These are phyloP conservation scores for Colletotrichum magnum DNA, from an alignment of 2,329 filamentous ascomycete genomes.

Conservation along the genomic window DNA sequence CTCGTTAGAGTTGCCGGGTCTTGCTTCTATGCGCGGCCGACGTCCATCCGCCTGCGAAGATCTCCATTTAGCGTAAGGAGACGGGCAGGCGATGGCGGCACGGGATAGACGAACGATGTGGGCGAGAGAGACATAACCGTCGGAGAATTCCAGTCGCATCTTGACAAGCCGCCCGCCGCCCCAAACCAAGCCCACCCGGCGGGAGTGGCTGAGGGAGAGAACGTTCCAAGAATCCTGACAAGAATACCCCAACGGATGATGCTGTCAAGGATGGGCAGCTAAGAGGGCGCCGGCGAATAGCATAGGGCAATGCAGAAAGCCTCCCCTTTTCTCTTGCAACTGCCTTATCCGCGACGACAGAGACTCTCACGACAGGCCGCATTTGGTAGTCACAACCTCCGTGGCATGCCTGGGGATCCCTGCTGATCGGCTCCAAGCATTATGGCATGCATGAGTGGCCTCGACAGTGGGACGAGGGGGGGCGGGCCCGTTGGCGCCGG, in stretches of 20 bases:
- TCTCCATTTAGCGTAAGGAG: not conserved
- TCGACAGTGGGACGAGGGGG: conserved; percentile 34
- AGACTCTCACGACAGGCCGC: conserved; percentile 19
- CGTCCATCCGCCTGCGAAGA: conserved; percentile 8
- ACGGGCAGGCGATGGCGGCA: conserved; percentile 22
- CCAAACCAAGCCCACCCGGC: conserved; percentile 5
- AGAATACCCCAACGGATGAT: conserved; percentile 8
- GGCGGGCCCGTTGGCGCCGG: conserved; percentile 16
- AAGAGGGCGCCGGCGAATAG: conserved; percentile 30
- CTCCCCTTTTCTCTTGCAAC: conserved; percentile 33
- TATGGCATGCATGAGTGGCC: conserved; percentile 39
- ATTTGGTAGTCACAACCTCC: conserved; percentile 22
- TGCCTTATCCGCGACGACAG: conserved; percentile 38
- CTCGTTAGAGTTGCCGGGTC: conserved; percentile 28
- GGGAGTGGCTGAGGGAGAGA: conserved; percentile 29
- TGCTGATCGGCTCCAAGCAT: conserved; percentile 39
- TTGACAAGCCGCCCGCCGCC: conserved; percentile 8
- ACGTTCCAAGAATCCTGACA: conserved; percentile 32
- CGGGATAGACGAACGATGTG: conserved; percentile 22
- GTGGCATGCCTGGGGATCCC: conserved; percentile 35
- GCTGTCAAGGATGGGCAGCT: conserved; percentile 8
- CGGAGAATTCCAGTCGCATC: not conserved
- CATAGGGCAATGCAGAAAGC: conserved; percentile 24
- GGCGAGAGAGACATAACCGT: not conserved
- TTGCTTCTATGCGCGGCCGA: conserved; percentile 33